These are phyloP conservation scores for Cardamine chenopodiifolia DNA, from an alignment of 345 rosid species.

Conservation along the genomic window DNA sequence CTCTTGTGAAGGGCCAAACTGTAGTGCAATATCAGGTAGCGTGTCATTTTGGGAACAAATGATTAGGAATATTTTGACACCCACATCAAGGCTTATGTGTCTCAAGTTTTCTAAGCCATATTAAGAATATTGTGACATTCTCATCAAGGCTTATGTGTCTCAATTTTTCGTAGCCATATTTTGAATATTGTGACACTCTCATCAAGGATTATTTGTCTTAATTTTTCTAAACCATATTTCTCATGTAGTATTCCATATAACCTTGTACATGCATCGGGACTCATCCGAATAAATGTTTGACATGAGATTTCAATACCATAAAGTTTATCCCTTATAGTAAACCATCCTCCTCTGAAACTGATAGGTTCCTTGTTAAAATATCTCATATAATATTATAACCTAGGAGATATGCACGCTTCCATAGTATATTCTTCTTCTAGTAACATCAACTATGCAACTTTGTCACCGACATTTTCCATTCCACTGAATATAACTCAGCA, in stretches of 20 bases:
- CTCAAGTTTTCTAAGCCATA: too few relatives aligned
- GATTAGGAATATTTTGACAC: conserved; percentile 9
- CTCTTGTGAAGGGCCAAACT: background rate
- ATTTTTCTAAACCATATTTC: background rate
- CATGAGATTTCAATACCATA: too few relatives aligned
- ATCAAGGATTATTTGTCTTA: background rate
- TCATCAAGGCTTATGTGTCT: too few relatives aligned
- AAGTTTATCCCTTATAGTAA: background rate
- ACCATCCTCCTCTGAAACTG: background rate
- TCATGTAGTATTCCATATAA: background rate
- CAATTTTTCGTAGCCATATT: too few relatives aligned
- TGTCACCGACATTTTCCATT: too few relatives aligned
- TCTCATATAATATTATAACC: background rate
- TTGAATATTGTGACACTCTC: background rate
- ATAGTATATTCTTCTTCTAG: too few relatives aligned
- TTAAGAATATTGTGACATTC: too few relatives aligned
- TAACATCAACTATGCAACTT: too few relatives aligned
- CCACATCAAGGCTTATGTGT: too few relatives aligned
- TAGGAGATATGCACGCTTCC: background rate
- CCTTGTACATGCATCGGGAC: background rate
- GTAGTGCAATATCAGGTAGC: background rate
- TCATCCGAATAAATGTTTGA: too few relatives aligned
- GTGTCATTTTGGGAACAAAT: background rate
- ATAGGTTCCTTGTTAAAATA: background rate
- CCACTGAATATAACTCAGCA: too few relatives aligned